Base-by-base conservation (phyloP, 2,329 filamentous ascomycete species). In the Trichoderma oligosporum region DNA sequence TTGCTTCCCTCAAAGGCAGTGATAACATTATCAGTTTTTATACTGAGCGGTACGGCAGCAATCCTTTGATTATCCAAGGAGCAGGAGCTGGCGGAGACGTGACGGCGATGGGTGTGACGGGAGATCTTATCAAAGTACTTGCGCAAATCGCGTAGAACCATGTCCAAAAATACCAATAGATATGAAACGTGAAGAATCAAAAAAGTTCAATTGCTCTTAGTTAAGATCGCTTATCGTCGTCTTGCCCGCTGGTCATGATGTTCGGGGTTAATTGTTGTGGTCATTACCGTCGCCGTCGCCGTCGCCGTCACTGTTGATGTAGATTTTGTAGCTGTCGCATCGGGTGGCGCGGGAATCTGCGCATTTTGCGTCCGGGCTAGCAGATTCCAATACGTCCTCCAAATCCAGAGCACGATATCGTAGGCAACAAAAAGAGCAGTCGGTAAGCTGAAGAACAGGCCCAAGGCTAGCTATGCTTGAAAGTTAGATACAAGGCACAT, bases 1-100 rank as follows among this genome's bases (percentile, higher is more conserved):
- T 99, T 75, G 94, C 94, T 12, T 88, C 89, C 46, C 80, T 99
- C 58, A 96, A 96, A 82, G 94, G 94, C 33, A 97, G 92, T 73
- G 94, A 97, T 72, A 99, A 99, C 78, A 96, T 99, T 71, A 96
- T 99, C 70, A 96, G 87, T 78, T 97, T 99, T 79, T 96, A 97
- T 76, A 99, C 94, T 5, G 88, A 95, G 80, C 83, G 94, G 67
- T 99, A 99, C 70, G 91, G 91, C 58, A 82, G 79, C 70, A 95
- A 93, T 74, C 92, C 94, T 41, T 79, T 99, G 61, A 96, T 97
- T 69, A 84, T 99, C 62, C 93, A 97, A 77, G 94, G 94, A 59
- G 91, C 91, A 33, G 94, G 92, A 60, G 94, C 94, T 24, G 94
- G 94, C 65, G 92, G 89, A 62, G 92, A 97, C 42, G 91, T 97